A percentile compares a stretch with the other conserved stretches of the same genome.
Evolutionary conservation across 306 rosid genomes (phyloP).

Genomic region (Alnus rubra): DNA sequence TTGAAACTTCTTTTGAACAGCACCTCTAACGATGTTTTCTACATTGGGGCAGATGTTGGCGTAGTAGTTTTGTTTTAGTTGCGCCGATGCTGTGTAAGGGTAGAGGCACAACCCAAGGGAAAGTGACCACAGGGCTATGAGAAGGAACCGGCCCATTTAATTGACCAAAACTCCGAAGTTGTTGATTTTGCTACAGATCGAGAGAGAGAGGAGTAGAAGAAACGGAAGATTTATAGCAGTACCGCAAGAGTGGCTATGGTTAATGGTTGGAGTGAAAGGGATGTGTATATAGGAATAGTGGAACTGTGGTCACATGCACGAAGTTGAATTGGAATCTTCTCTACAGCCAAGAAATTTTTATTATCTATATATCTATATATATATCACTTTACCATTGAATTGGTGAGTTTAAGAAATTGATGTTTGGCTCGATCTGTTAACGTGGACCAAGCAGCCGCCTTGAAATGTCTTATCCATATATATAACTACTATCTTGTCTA

Average conservation of each 20-base stretch:
- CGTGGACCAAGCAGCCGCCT: neutral
- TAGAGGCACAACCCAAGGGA: conserved; percentile 36
- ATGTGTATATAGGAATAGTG: neutral
- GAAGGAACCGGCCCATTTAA: conserved; percentile 49
- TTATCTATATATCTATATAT: neutral
- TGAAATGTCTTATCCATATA: neutral
- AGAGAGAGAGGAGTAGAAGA: neutral
- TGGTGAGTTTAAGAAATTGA: no score
- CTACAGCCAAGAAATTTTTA: neutral
- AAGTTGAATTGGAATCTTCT: neutral
- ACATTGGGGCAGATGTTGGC: conserved; percentile 73
- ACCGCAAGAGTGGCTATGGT: neutral
- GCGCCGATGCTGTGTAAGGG: conserved; percentile 51
- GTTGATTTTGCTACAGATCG: neutral
- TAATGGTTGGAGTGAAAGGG: neutral
- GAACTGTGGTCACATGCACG: neutral
- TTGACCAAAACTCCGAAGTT: neutral
- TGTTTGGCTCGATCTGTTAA: neutral
- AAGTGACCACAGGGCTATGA: conserved; percentile 37
- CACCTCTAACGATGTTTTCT: conserved; percentile 60
- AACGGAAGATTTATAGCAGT: neutral
- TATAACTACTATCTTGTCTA: neutral
- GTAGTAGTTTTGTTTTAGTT: conserved; percentile 61
- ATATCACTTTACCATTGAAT: neutral
- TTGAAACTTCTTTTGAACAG: conserved; percentile 60